Conservation (phyloP, 371 early-diverging fungal genomes). For the Mucor irregularis region DNA sequence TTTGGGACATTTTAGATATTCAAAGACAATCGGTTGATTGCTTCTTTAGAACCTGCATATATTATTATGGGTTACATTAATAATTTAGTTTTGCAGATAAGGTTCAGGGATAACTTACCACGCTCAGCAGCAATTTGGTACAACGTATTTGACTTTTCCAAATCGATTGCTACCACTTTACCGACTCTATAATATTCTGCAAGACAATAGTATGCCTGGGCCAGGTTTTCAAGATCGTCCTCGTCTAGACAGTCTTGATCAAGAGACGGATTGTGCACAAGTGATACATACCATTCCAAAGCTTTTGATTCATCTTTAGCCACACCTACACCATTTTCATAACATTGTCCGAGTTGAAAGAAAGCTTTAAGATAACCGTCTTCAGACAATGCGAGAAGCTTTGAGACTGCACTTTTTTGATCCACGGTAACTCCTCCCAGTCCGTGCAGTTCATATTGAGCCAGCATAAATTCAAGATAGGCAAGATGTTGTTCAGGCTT, state of each 20-base stretch:
- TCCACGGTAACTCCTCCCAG: constrained; percentile 30
- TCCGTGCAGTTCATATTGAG: constrained; percentile 36
- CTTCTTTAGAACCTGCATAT: no score
- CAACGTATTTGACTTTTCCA: constrained; percentile 16
- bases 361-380: constrained; percentile 31
- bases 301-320: constrained; percentile 64
- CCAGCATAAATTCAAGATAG: constrained; percentile 26
- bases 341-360: constrained; percentile 61
- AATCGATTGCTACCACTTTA: constrained; percentile 15
- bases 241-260: constrained; percentile 39
- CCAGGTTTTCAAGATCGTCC: constrained; percentile 25
- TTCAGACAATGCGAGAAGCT: constrained; percentile 27
- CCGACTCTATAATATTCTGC: constrained; percentile 39
- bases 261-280: constrained; percentile 26
- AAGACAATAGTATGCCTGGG: constrained; percentile 24
- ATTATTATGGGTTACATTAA: no score
- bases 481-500: constrained; percentile 16
- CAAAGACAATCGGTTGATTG: no score
- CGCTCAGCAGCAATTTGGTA: constrained; percentile 27
- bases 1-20: no score
- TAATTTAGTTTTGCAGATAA: no score
- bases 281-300: constrained; percentile 76
- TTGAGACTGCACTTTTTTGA: constrained; percentile 17
- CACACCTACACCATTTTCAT: constrained; percentile 83
- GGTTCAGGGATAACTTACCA: constrained; percentile 19